A percentile compares a stretch with the other conserved stretches of the same genome.
phyloP scores from a whole-genome alignment of 495 filamentous ascomycete genomes.

The Apodospora peruviana region DNA sequence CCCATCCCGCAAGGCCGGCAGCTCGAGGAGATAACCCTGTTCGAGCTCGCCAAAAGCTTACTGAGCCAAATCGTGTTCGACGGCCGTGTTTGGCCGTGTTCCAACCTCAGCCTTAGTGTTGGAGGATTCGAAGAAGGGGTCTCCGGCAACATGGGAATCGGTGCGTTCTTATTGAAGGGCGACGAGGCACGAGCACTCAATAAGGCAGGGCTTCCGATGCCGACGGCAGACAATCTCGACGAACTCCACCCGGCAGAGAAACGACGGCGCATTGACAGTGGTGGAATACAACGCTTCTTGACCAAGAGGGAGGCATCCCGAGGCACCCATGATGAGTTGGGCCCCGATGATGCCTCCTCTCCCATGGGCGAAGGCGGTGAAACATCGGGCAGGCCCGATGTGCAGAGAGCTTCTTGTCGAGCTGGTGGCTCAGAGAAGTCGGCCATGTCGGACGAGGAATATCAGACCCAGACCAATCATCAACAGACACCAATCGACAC shows the following conservation, averaged over 20 bases:
- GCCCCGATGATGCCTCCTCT: slow-evolving; percentile 20
- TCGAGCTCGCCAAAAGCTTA: slow-evolving; percentile 69
- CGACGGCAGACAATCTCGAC: slow-evolving; percentile 16
- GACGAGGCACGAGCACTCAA: slow-evolving; percentile 56
- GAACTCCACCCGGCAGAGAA: slow-evolving; percentile 40
- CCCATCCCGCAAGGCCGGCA: slow-evolving; percentile 72
- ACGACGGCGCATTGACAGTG: slow-evolving; percentile 45
- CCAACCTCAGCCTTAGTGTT: slow-evolving; percentile 77
- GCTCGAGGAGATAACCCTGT: slow-evolving; percentile 68
- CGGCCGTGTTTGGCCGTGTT: slow-evolving; percentile 78
- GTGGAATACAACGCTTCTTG: slow-evolving; percentile 58
- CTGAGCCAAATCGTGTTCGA: slow-evolving; percentile 73
- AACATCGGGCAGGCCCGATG: slow-evolving; percentile 16
- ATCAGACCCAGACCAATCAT: slow-evolving; percentile 15
- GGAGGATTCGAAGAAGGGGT: slow-evolving; percentile 87
- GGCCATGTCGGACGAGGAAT: slow-evolving; percentile 10
- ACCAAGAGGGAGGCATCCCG: slow-evolving; percentile 26
- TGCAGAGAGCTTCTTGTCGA: slow-evolving; percentile 5
- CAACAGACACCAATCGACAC: slow-evolving; percentile 37
- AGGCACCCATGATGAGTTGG: slow-evolving; percentile 19
- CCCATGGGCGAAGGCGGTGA: slow-evolving; percentile 15
- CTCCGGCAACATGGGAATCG: slow-evolving; percentile 77
- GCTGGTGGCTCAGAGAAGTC: slow-evolving; percentile 2
- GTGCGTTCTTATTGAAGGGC: slow-evolving; percentile 74
- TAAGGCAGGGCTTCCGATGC: slow-evolving; percentile 17